These are phyloP conservation scores for Kluyveromyces aestuarii DNA, from an alignment of 805 yeast genomes.

Conservation along the genomic window DNA sequence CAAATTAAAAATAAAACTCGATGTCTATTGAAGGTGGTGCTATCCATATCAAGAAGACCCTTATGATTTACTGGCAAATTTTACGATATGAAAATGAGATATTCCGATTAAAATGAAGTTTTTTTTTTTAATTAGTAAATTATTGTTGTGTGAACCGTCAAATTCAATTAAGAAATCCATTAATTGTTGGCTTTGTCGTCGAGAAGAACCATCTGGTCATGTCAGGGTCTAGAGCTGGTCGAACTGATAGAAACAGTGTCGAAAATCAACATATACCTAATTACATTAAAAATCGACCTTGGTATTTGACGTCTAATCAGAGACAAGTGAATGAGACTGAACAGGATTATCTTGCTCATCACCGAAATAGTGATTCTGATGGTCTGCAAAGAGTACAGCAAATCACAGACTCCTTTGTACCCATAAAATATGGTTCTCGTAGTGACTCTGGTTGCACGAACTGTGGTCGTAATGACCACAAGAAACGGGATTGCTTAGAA, in stretches of 20 bases:
- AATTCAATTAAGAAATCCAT: too few species aligned
- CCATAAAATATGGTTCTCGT: background rate
- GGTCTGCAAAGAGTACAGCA: background rate
- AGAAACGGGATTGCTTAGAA: slow-evolving; percentile 47
- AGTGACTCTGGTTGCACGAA: slow-evolving; percentile 18
- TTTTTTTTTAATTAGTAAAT: too few species aligned
- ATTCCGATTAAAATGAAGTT: too few species aligned
- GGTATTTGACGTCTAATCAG: slow-evolving; percentile 18
- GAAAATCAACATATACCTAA: slow-evolving; percentile 24
- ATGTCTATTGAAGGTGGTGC: too few species aligned
- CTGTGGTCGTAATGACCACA: slow-evolving; percentile 48
- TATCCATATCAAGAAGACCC: too few species aligned
- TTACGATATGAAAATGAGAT: too few species aligned
- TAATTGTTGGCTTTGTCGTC: too few species aligned
- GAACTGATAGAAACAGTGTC: background rate
- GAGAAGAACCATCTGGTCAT: background rate
- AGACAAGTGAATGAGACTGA: slow-evolving; percentile 4
- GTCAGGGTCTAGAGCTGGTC: background rate
- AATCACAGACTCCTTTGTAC: background rate
- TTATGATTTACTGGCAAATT: too few species aligned
- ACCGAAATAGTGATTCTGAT: slow-evolving; percentile 25
- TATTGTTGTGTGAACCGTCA: too few species aligned
- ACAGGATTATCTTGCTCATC: slow-evolving; percentile 48
- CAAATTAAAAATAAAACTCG: too few species aligned
- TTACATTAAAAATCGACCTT: slow-evolving; percentile 26